Conservation (phyloP, 768 basidiomycete genomes). For the Suillus clintonianus region DNA sequence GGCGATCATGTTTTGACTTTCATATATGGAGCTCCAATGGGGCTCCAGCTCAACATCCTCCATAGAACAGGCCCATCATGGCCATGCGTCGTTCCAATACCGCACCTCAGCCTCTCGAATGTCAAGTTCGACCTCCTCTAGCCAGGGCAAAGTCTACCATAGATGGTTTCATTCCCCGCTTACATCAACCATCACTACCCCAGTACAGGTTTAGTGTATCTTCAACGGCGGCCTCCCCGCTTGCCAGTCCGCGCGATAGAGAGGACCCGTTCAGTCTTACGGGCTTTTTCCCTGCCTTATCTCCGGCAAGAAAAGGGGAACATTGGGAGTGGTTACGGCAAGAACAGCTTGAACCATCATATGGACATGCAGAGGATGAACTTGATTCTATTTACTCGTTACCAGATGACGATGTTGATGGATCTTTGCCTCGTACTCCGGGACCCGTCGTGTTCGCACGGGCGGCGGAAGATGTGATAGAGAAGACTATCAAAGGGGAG, state of each 20-base stretch:
- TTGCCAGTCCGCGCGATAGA: constrained; percentile 26
- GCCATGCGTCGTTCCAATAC: constrained; percentile 33
- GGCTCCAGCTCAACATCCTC: background rate
- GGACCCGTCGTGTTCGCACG: constrained; percentile 28
- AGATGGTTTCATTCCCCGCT: constrained; percentile 3
- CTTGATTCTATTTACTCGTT: constrained; percentile 15
- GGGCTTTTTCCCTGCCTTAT: constrained; percentile 47
- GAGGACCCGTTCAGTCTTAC: constrained; percentile 52
- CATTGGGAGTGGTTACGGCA: constrained; percentile 46
- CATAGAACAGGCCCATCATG: constrained; percentile 17
- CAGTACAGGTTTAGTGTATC: background rate
- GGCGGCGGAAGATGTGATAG: constrained; percentile 36
- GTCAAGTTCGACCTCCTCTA: constrained; percentile 1
- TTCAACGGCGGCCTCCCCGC: constrained; percentile 7
- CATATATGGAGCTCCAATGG: constrained; percentile 4
- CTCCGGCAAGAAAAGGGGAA: constrained; percentile 23
- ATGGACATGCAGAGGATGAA: background rate
- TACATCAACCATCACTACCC: background rate
- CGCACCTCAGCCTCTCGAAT: constrained; percentile 20
- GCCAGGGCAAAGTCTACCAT: constrained; percentile 8
- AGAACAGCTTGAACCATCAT: constrained; percentile 21
- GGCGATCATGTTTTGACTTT: background rate
- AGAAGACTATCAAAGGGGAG: constrained; percentile 40
- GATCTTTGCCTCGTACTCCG: constrained; percentile 19
- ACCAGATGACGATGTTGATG: constrained; percentile 20